A percentile compares a stretch with the other conserved stretches of the same genome.
Evolutionary conservation across 495 filamentous ascomycete species (phyloP).

Genomic region (Hypomontagnella submonticulosa): DNA sequence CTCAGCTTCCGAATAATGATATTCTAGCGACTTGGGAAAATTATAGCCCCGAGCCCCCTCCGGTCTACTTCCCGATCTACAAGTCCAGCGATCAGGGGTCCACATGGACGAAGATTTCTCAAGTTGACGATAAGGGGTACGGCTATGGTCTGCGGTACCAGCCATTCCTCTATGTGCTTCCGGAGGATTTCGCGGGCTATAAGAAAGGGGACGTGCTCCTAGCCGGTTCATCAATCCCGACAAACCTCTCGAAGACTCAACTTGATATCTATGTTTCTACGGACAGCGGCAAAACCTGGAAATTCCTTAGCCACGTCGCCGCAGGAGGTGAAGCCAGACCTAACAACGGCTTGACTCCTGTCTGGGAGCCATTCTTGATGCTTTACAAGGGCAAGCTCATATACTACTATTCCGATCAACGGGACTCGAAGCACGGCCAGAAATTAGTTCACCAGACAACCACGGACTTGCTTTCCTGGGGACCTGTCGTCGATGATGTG

Average conservation of each 20-base stretch:
- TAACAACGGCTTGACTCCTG: conserved; percentile 70
- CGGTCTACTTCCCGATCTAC: conserved; percentile 73
- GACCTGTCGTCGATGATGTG: conserved; percentile 68
- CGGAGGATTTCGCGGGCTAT: conserved; percentile 65
- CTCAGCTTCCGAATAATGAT: conserved; percentile 59
- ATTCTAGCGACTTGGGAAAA: conserved; percentile 75
- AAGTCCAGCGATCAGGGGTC: conserved; percentile 68
- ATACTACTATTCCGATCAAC: conserved; percentile 76
- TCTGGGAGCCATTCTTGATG: conserved; percentile 78
- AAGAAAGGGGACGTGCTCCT: conserved; percentile 69
- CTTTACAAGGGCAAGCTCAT: conserved; percentile 66
- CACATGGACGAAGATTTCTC: conserved; percentile 70
- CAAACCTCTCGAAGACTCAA: conserved; percentile 68
- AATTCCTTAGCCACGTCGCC: conserved; percentile 73
- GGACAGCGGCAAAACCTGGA: conserved; percentile 70
- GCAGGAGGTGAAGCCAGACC: conserved; percentile 70
- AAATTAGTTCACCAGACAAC: conserved; percentile 72
- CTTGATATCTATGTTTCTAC: conserved; percentile 74
- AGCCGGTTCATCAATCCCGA: conserved; percentile 71
- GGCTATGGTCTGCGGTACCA: conserved; percentile 74
- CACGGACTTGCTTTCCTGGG: conserved; percentile 68
- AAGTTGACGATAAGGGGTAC: conserved; percentile 70
- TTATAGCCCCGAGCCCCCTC: conserved; percentile 66
- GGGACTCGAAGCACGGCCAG: conserved; percentile 72
- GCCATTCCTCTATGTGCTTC: conserved; percentile 72